These are phyloP conservation scores for Phytophthora macrochlamydospora DNA, from an alignment of 352 stramenopile genomes.

Conservation along the genomic window DNA sequence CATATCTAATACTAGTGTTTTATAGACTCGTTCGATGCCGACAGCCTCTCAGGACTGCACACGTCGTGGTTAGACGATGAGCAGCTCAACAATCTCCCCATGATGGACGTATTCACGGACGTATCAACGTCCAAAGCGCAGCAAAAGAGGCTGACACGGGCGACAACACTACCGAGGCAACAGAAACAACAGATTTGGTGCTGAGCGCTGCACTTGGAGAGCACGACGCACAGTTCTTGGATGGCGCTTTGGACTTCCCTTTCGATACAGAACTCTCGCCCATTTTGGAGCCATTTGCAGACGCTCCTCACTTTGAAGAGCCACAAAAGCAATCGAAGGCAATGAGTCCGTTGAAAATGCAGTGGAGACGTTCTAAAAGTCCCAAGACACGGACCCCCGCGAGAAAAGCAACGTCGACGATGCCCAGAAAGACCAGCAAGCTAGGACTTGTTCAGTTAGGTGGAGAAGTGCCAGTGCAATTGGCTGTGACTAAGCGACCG, in stretches of 20 bases:
- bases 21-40: slow-evolving; percentile 32
- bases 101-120: slow-evolving; percentile 38
- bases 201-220: slow-evolving; percentile 38
- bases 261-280: slow-evolving; percentile 61
- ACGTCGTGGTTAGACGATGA: slow-evolving; percentile 59
- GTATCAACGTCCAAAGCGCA: slow-evolving; percentile 27
- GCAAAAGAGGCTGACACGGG: slow-evolving; percentile 2
- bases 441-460: slow-evolving; percentile 7
- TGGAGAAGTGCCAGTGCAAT: slow-evolving; percentile 9
- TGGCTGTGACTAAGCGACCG: slow-evolving; percentile 24
- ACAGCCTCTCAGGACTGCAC: slow-evolving; percentile 38
- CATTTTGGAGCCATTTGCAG: slow-evolving; percentile 52
- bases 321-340: slow-evolving; percentile 1
- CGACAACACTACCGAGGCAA: slow-evolving; percentile 22
- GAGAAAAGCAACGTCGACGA: slow-evolving; percentile 14
- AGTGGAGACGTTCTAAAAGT: slow-evolving; percentile 20
- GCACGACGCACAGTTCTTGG: slow-evolving; percentile 29
- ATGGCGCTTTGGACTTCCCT: slow-evolving; percentile 35
- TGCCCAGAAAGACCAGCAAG: slow-evolving; percentile 13
- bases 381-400: slow-evolving; percentile 21
- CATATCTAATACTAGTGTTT: slow-evolving; percentile 1
- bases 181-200: slow-evolving; percentile 42
- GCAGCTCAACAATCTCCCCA: slow-evolving; percentile 41
- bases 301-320: slow-evolving; percentile 9
- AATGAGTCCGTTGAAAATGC: slow-evolving; percentile 27